phyloP scores from a whole-genome alignment of 2,329 filamentous ascomycete genomes.

The Lachnellula occidentalis region DNA sequence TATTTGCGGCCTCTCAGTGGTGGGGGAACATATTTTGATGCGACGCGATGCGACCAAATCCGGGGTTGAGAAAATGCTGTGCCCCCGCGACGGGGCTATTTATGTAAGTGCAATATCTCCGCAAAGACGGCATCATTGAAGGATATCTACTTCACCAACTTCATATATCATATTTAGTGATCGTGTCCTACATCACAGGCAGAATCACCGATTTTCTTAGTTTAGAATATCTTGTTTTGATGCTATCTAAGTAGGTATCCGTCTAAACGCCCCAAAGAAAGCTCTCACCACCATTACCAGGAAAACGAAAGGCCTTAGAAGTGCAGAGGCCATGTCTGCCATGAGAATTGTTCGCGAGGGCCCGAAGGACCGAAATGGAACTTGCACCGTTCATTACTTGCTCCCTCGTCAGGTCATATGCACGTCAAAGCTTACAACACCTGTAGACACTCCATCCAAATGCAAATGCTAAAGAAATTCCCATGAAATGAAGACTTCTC shows the following conservation, averaged over 20 bases:
- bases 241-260: slow-evolving; percentile 11
- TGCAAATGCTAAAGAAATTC: slow-evolving; percentile 16
- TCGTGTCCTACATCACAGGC: no score
- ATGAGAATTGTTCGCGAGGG: slow-evolving; percentile 2
- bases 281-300: background rate
- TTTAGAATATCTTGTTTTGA: slow-evolving; percentile 2
- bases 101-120: no score
- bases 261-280: slow-evolving; percentile 15
- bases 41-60: no score
- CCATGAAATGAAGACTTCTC: background rate
- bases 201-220: no score
- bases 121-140: no score
- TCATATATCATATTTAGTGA: no score
- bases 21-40: no score
- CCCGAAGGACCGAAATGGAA: background rate
- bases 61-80: no score
- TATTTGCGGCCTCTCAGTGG: background rate
- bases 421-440: slow-evolving; percentile 8
- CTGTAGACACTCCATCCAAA: slow-evolving; percentile 11
- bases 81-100: no score
- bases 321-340: background rate
- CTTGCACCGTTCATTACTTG: slow-evolving; percentile 5
- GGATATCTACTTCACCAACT: no score
- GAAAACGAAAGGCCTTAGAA: slow-evolving; percentile 4
- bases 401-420: slow-evolving; percentile 15